Evolutionary conservation across 1,139 yeast species (phyloP), one percentile per base, ranked within the genome.

Genomic region (Lodderomyces metapsilosis): DNA sequence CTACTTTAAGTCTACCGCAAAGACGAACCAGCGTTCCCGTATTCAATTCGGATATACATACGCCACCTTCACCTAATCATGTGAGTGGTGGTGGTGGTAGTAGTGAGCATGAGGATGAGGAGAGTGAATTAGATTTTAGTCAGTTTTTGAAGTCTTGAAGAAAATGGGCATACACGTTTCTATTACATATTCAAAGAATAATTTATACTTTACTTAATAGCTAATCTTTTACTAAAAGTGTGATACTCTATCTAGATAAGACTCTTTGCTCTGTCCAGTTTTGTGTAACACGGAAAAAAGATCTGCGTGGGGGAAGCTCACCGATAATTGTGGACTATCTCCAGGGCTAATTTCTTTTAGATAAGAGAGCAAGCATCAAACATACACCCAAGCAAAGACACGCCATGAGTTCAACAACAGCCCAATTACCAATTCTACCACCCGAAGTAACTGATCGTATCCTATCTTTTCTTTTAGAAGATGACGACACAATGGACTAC

Each of bases 111-210:
- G 38, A 21, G 18, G 21, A 34, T 21, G 36, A 37, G 5, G 56
- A 55, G 22, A 64, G 57, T 15, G 78, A 70, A 40, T 64, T 75
- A 63, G 81, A 76, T 51, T 66, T 77, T 44, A 39, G 75, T 48
- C 80, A 74, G 45, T 74, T 76, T 46, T 62, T 77, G 40, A 66
- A 64, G 23, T 36, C 38, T 10, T 36, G 16, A 36, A 15, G 7
- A 34, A 16, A 25, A 4, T n/a, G 15, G n/a, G n/a, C n/a, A n/a
- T n/a, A n/a, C n/a, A n/a, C n/a, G n/a, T n/a, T n/a, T n/a, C n/a
- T n/a, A n/a, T n/a, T 8, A 10, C n/a, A 23, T 7, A 23, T 10
- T 23, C 25, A 10, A 12, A 12, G 5, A 5, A 25, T 9, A 12
- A n/a, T n/a, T n/a, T n/a, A n/a, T n/a, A n/a, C n/a, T n/a, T n/a